Percentiles rank a stretch among this genome's conserved stretches.
These are phyloP conservation scores for Mycena floridula DNA, from an alignment of 768 basidiomycete genomes.

Conservation along the genomic window DNA sequence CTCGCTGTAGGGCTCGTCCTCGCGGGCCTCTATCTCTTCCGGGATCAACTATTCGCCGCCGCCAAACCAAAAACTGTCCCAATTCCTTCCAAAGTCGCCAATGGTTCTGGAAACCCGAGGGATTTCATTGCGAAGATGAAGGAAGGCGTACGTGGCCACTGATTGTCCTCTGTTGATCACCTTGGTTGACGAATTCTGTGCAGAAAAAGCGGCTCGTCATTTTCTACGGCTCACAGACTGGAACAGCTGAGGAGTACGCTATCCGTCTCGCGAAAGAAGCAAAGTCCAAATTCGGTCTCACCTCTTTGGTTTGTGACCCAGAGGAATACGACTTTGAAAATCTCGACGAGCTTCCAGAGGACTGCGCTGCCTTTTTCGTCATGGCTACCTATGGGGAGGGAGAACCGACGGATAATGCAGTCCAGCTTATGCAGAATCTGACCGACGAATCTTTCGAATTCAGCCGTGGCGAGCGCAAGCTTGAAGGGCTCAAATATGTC, in stretches of 20 bases:
- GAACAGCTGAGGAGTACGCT: constrained; percentile 97
- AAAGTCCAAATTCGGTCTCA: constrained; percentile 91
- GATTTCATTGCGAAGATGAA: constrained; percentile 96
- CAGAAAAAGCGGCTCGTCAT: constrained; percentile 97
- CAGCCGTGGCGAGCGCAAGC: constrained; percentile 65
- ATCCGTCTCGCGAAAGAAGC: constrained; percentile 97
- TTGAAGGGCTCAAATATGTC: constrained; percentile 89
- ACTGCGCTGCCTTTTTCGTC: constrained; percentile 88
- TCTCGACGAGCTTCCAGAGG: constrained; percentile 84
- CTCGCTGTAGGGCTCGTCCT: constrained; percentile 70
- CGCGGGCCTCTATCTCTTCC: constrained; percentile 77
- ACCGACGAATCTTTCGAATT: constrained; percentile 86
- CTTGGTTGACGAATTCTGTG: constrained; percentile 1
- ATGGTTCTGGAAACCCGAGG: constrained; percentile 81
- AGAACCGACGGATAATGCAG: constrained; percentile 97
- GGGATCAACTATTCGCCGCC: constrained; percentile 69
- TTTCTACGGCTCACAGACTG: constrained; percentile 98
- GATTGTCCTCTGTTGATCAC: constrained; percentile 6
- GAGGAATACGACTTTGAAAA: constrained; percentile 99
- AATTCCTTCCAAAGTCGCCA: constrained; percentile 38
- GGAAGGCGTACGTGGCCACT: constrained; percentile 52
- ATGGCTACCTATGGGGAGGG: constrained; percentile 99
- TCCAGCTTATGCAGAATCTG: constrained; percentile 89
- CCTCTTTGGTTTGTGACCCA: constrained; percentile 95
- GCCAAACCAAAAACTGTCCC: constrained; percentile 57